phyloP scores from a whole-genome alignment of 495 filamentous ascomycete genomes.

The Lophiotrema nucula region DNA sequence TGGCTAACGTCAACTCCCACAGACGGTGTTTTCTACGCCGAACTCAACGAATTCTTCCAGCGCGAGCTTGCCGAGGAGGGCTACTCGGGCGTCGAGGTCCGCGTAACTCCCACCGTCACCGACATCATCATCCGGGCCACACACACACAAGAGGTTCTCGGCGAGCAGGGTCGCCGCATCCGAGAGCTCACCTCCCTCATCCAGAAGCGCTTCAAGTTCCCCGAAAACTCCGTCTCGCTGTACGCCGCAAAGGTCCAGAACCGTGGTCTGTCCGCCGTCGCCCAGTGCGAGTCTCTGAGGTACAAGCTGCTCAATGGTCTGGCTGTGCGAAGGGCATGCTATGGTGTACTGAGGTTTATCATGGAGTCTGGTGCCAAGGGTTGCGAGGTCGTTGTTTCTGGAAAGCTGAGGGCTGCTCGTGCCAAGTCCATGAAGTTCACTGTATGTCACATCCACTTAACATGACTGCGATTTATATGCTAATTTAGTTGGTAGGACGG shows the following conservation, averaged over 20 bases:
- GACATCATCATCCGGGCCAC: conserved; percentile 99
- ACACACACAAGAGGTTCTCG: conserved; percentile 99
- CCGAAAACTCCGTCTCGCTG: conserved; percentile 98
- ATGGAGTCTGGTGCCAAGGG: conserved; percentile 99
- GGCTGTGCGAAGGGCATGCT: conserved; percentile 95
- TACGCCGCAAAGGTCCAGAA: conserved; percentile 99
- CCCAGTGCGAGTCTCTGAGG: conserved; percentile 98
- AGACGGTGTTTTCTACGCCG: conserved; percentile 99
- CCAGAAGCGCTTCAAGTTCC: conserved; percentile 99
- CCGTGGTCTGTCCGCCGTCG: conserved; percentile 97
- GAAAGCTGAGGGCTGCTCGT: conserved; percentile 96
- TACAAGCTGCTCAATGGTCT: conserved; percentile 99
- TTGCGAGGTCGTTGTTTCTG: conserved; percentile 98
- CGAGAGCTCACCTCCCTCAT: conserved; percentile 99
- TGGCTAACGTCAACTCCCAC: conserved; percentile 1
- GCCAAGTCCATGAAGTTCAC: conserved; percentile 99
- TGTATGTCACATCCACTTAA: no score
- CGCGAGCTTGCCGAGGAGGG: conserved; percentile 99
- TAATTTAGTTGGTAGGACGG: no score
- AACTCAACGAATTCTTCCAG: conserved; percentile 99
- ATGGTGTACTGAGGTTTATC: conserved; percentile 99
- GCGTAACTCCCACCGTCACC: conserved; percentile 98
- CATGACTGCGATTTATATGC: no score
- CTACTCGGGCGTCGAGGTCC: conserved; percentile 99
- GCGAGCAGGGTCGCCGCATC: conserved; percentile 99